A percentile compares a stretch with the other conserved stretches of the same genome.
These are phyloP conservation scores for Phyllosticta capitalensis DNA, from an alignment of 2,329 filamentous ascomycete species.

Conservation along the genomic window DNA sequence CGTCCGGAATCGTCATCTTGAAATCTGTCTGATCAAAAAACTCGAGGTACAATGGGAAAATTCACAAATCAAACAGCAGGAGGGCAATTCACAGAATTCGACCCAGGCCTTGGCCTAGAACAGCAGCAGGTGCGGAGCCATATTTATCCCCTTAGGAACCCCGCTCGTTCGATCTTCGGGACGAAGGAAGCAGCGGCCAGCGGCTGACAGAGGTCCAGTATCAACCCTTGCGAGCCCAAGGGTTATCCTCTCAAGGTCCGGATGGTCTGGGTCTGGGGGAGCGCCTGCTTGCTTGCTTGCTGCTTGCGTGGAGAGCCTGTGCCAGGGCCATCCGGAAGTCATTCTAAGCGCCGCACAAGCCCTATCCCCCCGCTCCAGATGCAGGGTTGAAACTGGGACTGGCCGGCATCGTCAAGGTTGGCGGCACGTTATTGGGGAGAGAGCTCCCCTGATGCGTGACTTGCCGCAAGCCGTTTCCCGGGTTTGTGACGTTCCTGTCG, in stretches of 20 bases:
- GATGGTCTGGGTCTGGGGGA: conserved; percentile 6
- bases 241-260: conserved; percentile 3
- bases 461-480: neutral
- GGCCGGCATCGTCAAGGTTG: neutral
- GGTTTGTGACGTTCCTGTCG: neutral
- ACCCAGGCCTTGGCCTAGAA: neutral
- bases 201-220: conserved; percentile 9
- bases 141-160: conserved; percentile 8
- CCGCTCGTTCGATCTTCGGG: conserved; percentile 9
- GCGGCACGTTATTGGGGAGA: neutral
- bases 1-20: conserved; percentile 57
- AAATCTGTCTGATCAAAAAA: neutral
- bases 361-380: conserved; percentile 1
- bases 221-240: conserved; percentile 4
- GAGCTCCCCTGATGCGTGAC: neutral
- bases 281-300: conserved; percentile 6
- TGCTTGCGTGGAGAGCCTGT: neutral
- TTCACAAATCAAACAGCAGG: neutral
- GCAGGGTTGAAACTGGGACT: conserved; percentile 3
- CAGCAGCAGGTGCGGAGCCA: neutral
- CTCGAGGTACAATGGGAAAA: neutral
- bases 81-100: neutral
- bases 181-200: conserved; percentile 10
- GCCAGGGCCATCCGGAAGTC: neutral
- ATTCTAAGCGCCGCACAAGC: conserved; percentile 1